Percentiles rank a stretch among this genome's conserved stretches.
phyloP scores from a whole-genome alignment of 1,139 yeast species.

The Hyphopichia buzzinii region DNA sequence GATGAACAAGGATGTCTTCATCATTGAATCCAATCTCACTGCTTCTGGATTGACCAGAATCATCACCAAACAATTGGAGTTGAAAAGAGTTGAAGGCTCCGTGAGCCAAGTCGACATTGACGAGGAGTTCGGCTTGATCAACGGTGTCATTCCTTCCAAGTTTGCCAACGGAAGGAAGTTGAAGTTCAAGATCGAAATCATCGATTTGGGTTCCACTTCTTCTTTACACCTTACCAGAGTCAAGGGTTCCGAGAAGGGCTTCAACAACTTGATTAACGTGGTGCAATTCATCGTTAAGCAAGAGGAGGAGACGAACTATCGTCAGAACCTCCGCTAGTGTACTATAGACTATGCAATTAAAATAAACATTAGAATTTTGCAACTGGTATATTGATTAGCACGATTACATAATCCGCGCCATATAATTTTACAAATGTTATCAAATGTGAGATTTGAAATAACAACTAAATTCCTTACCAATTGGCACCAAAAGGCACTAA shows the following conservation, averaged over 20 bases:
- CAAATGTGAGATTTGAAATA: neutral
- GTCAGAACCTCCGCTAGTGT: constrained; percentile 11
- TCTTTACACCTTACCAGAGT: constrained; percentile 53
- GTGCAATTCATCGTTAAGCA: constrained; percentile 37
- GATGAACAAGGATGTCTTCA: constrained; percentile 22
- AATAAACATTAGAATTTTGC: too few relatives aligned
- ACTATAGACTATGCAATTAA: neutral
- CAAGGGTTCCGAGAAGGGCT: constrained; percentile 70
- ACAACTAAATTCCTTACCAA: too few relatives aligned
- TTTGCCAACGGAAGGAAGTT: constrained; percentile 49
- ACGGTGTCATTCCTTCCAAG: constrained; percentile 48
- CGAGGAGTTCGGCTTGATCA: constrained; percentile 43
- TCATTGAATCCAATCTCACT: constrained; percentile 33
- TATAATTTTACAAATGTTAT: too few relatives aligned
- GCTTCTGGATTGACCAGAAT: constrained; percentile 32
- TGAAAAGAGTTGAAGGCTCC: constrained; percentile 53
- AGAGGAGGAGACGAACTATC: constrained; percentile 29
- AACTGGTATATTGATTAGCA: too few relatives aligned
- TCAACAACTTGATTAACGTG: constrained; percentile 53
- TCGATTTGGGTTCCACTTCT: constrained; percentile 41
- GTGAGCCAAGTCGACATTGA: constrained; percentile 41
- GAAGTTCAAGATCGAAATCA: constrained; percentile 45
- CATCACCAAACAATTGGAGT: constrained; percentile 40
- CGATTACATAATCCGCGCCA: too few relatives aligned
- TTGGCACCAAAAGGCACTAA: too few relatives aligned